Percentiles rank a stretch among this genome's conserved stretches.
phyloP scores from a whole-genome alignment of 495 filamentous ascomycete species.

The Daldinia loculata region DNA sequence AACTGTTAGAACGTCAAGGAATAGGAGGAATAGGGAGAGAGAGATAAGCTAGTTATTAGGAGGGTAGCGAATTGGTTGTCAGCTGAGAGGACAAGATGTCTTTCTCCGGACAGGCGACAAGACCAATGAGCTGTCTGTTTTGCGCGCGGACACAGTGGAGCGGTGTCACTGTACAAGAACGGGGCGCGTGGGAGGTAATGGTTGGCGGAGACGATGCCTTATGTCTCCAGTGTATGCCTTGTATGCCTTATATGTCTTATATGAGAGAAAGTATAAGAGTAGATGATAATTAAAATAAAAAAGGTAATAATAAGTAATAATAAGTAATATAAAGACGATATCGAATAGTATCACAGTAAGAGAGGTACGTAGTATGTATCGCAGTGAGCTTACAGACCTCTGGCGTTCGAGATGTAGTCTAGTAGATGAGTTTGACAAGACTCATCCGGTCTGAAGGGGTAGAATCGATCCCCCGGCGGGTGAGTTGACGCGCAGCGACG shows the following conservation, averaged over 20 bases:
- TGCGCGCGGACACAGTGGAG: conserved; percentile 42
- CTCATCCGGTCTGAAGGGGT: conserved; percentile 30
- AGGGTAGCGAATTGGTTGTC: conserved; percentile 24
- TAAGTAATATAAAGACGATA: conserved; percentile 14
- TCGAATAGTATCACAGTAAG: conserved; percentile 5
- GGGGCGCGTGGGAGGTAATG: conserved; percentile 40
- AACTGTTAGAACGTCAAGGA: not conserved
- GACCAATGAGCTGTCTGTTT: conserved; percentile 39
- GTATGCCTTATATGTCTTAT: not conserved
- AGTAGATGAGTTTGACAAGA: conserved; percentile 28
- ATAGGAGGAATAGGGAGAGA: conserved; percentile 12
- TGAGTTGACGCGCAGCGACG: conserved; percentile 41
- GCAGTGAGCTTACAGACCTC: not conserved
- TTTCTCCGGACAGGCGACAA: conserved; percentile 37
- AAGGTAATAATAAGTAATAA: not conserved
- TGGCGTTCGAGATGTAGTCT: too few relatives aligned
- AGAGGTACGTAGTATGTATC: conserved; percentile 2
- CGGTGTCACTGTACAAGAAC: conserved; percentile 43
- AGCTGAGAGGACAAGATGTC: conserved; percentile 38
- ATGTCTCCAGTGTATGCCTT: conserved; percentile 21
- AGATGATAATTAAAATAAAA: conserved; percentile 11
- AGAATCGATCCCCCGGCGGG: conserved; percentile 26
- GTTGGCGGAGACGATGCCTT: conserved; percentile 35
- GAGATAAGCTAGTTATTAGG: conserved; percentile 33
- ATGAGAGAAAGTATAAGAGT: not conserved